These are phyloP conservation scores for Aspergillus spinulosporus DNA, from an alignment of 2,329 filamentous ascomycete genomes.

Conservation along the genomic window DNA sequence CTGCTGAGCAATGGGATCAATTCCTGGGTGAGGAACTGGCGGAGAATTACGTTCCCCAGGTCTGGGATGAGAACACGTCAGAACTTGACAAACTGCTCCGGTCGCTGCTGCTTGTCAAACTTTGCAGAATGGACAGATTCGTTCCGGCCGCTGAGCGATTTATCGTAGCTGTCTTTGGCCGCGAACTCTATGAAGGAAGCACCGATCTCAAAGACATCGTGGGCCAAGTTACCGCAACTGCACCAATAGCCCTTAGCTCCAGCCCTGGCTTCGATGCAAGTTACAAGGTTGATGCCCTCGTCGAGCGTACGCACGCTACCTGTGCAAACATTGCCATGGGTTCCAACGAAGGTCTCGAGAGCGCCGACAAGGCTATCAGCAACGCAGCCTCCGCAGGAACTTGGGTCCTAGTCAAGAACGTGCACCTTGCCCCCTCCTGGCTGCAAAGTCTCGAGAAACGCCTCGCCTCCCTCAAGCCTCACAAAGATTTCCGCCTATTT, in stretches of 20 bases:
- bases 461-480: constrained; percentile 90
- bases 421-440: constrained; percentile 94
- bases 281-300: constrained; percentile 96
- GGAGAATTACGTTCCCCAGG: constrained; percentile 75
- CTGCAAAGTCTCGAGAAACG: constrained; percentile 96
- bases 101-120: constrained; percentile 85
- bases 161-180: constrained; percentile 79
- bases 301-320: constrained; percentile 75
- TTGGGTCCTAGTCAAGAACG: constrained; percentile 99
- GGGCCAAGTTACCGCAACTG: constrained; percentile 75
- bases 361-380: constrained; percentile 91
- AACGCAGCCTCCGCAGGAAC: constrained; percentile 87
- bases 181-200: constrained; percentile 75
- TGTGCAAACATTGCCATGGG: constrained; percentile 99
- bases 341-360: constrained; percentile 88
- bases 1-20: constrained; percentile 68
- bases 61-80: constrained; percentile 67
- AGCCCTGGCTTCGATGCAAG: constrained; percentile 96
- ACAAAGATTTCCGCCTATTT: constrained; percentile 91
- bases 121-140: constrained; percentile 93
- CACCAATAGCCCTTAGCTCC: constrained; percentile 88
- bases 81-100: constrained; percentile 74
- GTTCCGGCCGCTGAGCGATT: constrained; percentile 93
- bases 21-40: constrained; percentile 86
- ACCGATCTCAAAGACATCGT: constrained; percentile 86